Percentiles rank a stretch among this genome's conserved stretches.
Conservation (phyloP, 345 rosid genomes). For the Murraya paniculata region DNA sequence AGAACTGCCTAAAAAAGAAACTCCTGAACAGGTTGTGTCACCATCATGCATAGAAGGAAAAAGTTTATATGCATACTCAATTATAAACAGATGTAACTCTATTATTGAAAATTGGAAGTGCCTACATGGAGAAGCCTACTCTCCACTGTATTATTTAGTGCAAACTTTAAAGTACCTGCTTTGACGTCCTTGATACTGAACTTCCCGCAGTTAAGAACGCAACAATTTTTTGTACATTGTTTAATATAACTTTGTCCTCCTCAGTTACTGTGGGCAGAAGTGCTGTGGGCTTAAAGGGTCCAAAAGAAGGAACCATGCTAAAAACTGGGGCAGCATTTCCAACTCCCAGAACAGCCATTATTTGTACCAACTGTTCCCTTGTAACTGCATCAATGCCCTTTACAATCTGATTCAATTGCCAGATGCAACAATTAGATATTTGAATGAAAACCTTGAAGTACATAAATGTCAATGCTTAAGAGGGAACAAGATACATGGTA, state of each 20-base stretch:
- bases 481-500: too few species aligned
- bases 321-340: slow-evolving; percentile 65
- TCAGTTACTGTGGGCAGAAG: slow-evolving; percentile 77
- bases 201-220: slow-evolving; percentile 79
- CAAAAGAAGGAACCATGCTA: slow-evolving; percentile 76
- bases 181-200: slow-evolving; percentile 50
- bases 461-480: neutral
- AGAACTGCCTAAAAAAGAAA: neutral
- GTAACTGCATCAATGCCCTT: slow-evolving; percentile 93
- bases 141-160: too few species aligned
- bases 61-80: neutral
- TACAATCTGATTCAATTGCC: slow-evolving; percentile 57
- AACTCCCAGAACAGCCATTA: slow-evolving; percentile 64
- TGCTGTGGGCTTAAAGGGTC: slow-evolving; percentile 70
- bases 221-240: slow-evolving; percentile 71
- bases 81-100: neutral
- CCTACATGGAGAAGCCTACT: neutral
- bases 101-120: neutral
- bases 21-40: neutral
- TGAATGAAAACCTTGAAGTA: slow-evolving; percentile 3
- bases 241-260: slow-evolving; percentile 71
- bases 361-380: slow-evolving; percentile 81
- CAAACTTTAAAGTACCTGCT: slow-evolving; percentile 45
- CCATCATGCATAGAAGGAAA: neutral
- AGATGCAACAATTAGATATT: slow-evolving; percentile 11